phyloP scores from a whole-genome alignment of 2,329 filamentous ascomycete genomes.

The Alternaria triticina region DNA sequence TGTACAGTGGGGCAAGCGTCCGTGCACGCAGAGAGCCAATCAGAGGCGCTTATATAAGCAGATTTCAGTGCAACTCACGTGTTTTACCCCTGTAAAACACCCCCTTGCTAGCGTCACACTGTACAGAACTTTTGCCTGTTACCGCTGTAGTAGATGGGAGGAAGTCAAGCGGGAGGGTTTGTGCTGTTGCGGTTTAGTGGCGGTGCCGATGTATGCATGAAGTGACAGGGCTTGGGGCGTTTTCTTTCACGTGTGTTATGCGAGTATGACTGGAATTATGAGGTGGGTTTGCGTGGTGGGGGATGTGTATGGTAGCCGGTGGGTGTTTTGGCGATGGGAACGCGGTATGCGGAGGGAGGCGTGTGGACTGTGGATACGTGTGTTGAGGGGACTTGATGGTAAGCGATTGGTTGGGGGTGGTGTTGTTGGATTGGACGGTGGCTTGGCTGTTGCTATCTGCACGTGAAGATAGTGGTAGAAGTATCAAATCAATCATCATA shows the following conservation, averaged over 20 bases:
- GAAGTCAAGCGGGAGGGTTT: background rate
- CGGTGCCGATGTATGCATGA: background rate
- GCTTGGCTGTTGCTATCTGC: background rate
- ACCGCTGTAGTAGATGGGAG: background rate
- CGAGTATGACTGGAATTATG: slow-evolving; percentile 13
- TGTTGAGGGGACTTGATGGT: background rate
- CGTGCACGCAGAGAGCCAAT: too few relatives aligned
- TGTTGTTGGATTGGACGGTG: background rate
- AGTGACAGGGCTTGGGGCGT: background rate
- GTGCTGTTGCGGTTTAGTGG: background rate
- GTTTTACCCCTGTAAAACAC: too few relatives aligned
- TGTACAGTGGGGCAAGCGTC: too few relatives aligned
- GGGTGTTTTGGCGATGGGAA: background rate
- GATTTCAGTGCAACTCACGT: too few relatives aligned
- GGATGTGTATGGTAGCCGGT: background rate
- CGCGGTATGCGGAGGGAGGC: background rate
- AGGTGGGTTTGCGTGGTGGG: slow-evolving; percentile 1
- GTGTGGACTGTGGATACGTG: background rate
- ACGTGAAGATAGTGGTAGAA: background rate
- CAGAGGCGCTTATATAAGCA: too few relatives aligned
- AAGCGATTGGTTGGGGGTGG: background rate
- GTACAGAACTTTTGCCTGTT: too few relatives aligned
- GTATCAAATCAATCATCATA: background rate
- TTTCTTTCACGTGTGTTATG: slow-evolving; percentile 6
- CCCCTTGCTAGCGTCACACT: too few relatives aligned